Evolutionary conservation across 345 rosid species (phyloP), one percentile per base, ranked within the genome.

Genomic region (Eucalyptus curtisii): DNA sequence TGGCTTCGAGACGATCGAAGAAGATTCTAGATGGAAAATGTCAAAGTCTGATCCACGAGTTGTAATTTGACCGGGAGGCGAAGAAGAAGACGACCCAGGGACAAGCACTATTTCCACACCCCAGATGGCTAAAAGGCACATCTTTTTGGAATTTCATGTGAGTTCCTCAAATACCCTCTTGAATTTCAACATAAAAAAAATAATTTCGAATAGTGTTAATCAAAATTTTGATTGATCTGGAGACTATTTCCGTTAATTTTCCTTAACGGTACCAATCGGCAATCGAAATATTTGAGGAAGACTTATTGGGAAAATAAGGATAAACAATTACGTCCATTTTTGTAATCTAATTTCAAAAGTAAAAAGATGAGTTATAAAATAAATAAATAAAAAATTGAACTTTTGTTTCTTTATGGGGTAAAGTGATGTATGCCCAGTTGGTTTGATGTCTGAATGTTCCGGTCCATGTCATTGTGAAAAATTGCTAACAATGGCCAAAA

Each of bases 281-380:
- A 0, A 52, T 52, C 25, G 5, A 13, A 13, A 30, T 55, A 55
- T 24, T 55, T 55, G 61, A 55, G 33, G 68, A 61, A 61, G 33
- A 61, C 79, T 66, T 15, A 15, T 66, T n/a, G 11, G 22, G 19
- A 66, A 66, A n/a, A 66, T 7, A 31, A 15, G 22, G 22, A 1
- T 66, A 4, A 61, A 30, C 1, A 27, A 30, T 61, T 30, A 0
- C 3, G 0, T 61, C 3, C 5, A 30, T 3, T 7, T 66, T 3
- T 31, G 22, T 31, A 15, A 66, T 66, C 22, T 66, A 31, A 66
- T 71, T 17, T 3, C 81, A 71, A 71, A 71, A 71, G 81, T 33
- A 40, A 47, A 37, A 40, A 20, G 82, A 40, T 11, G 13, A 40
- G 14, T 37, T 6, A 20, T 11, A 37, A 71, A 68, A n/a, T n/a